Conservation (phyloP, 331 rosid species). For the Malus hybrid region DNA sequence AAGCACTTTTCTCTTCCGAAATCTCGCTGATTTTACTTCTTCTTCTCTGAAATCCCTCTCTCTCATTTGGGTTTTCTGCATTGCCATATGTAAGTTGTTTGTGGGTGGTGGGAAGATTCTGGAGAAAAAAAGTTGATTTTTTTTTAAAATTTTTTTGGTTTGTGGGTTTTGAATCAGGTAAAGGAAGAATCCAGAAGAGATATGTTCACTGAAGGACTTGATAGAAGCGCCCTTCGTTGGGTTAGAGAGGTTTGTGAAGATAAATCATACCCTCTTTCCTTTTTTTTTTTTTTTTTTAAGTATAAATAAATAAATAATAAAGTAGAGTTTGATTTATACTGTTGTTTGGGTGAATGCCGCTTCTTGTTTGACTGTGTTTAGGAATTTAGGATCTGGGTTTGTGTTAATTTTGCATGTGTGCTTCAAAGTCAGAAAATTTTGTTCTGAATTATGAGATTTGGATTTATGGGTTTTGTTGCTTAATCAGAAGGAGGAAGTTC, state of each 20-base stretch:
- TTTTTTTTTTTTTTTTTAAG: not conserved
- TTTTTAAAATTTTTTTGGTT: not conserved
- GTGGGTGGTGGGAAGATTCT: not conserved
- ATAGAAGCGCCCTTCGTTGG: conserved; percentile 80
- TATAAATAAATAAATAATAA: not conserved
- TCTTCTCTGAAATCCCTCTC: not conserved
- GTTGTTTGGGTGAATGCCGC: not conserved
- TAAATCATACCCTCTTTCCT: not conserved
- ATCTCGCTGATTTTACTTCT: conserved; percentile 17
- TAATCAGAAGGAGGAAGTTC: conserved; percentile 41
- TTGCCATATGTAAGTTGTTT: conserved; percentile 12
- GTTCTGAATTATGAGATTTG: not conserved
- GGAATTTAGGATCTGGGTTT: not conserved
- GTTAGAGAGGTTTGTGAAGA: conserved; percentile 59
- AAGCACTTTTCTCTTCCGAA: conserved; percentile 30
- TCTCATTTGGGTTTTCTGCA: not conserved
- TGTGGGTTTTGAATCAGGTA: conserved; percentile 11
- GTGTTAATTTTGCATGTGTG: conserved; percentile 1
- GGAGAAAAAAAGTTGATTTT: not conserved
- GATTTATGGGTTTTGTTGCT: conserved; percentile 7
- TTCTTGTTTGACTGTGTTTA: not conserved
- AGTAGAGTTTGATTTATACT: not conserved
- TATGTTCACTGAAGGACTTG: conserved; percentile 91
- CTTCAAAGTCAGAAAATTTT: not conserved
- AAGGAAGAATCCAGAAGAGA: conserved; percentile 1